Evolutionary conservation across 768 basidiomycete species (phyloP).

Genomic region (Boletus reticuloceps): DNA sequence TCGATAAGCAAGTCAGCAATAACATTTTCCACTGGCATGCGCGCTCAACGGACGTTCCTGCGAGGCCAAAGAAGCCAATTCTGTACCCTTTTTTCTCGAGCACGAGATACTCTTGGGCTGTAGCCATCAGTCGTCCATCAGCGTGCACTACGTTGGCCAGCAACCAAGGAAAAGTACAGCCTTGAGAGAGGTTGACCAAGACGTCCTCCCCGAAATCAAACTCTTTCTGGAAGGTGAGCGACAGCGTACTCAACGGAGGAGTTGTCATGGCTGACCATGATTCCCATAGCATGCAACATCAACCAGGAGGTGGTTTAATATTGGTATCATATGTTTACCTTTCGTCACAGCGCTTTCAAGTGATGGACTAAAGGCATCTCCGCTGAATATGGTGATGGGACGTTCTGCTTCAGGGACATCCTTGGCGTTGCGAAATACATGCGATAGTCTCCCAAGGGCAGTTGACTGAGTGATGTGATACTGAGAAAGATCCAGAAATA

Average conservation of each 20-base stretch:
- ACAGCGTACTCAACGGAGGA: not conserved
- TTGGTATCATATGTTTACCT: conserved; percentile 2
- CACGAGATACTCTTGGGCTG: conserved; percentile 4
- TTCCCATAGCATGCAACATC: conserved; percentile 9
- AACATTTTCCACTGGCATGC: not conserved
- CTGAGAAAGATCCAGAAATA: not conserved
- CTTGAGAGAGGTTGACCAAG: conserved; percentile 1
- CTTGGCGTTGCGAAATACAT: conserved; percentile 2
- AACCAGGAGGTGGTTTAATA: conserved; percentile 8
- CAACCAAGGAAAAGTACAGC: conserved; percentile 10
- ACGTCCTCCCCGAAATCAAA: conserved; percentile 8
- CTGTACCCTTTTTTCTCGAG: conserved; percentile 4
- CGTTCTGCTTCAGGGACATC: not conserved
- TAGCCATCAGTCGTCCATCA: not conserved
- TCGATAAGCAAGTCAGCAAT: not conserved
- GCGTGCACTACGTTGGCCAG: conserved; percentile 9
- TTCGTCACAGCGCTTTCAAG: conserved; percentile 8
- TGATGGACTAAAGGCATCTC: conserved; percentile 9
- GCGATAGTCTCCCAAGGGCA: not conserved
- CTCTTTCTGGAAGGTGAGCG: not conserved
- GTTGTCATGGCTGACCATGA: not conserved
- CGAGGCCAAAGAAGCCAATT: conserved; percentile 6
- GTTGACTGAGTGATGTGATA: conserved; percentile 9
- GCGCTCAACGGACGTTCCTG: conserved; percentile 9
- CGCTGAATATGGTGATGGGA: conserved; percentile 4